Conservation (phyloP, 1,284 basidiomycete species). For the Flammula alnicola region DNA sequence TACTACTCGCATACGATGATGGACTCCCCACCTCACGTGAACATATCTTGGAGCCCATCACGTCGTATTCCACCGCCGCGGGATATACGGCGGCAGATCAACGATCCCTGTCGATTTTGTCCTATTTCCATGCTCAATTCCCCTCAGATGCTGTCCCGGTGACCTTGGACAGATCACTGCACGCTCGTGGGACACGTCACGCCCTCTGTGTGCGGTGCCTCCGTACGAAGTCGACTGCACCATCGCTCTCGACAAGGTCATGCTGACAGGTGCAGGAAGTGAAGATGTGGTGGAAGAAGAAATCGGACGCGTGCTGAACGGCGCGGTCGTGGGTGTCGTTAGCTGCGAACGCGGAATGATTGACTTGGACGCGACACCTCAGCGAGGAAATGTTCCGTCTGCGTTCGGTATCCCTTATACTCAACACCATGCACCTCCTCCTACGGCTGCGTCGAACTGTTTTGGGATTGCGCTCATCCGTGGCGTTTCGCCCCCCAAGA, state of each 20-base stretch:
- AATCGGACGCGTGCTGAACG: constrained; percentile 75
- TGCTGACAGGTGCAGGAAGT: constrained; percentile 70
- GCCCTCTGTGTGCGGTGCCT: constrained; percentile 67
- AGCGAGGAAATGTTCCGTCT: background rate
- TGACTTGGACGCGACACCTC: constrained; percentile 27
- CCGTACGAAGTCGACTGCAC: constrained; percentile 73
- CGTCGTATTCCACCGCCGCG: constrained; percentile 36
- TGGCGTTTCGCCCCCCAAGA: constrained; percentile 47
- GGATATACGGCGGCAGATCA: constrained; percentile 77
- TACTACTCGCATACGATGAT: constrained; percentile 10
- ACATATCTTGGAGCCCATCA: constrained; percentile 43
- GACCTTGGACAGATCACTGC: constrained; percentile 39
- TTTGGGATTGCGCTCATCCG: constrained; percentile 79
- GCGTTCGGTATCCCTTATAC: constrained; percentile 53
- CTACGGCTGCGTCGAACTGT: constrained; percentile 61
- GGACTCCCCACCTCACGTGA: constrained; percentile 16
- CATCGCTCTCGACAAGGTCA: constrained; percentile 60
- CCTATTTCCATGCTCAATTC: constrained; percentile 81
- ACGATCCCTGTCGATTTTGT: constrained; percentile 74
- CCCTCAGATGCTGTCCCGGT: constrained; percentile 28
- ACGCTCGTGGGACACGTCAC: constrained; percentile 66
- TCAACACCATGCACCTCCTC: constrained; percentile 55
- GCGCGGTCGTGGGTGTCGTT: constrained; percentile 80
- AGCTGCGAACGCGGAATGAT: constrained; percentile 47
- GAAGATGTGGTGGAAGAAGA: constrained; percentile 78